phyloP scores from a whole-genome alignment of 2,329 filamentous ascomycete species.

The Onygenales sp. region DNA sequence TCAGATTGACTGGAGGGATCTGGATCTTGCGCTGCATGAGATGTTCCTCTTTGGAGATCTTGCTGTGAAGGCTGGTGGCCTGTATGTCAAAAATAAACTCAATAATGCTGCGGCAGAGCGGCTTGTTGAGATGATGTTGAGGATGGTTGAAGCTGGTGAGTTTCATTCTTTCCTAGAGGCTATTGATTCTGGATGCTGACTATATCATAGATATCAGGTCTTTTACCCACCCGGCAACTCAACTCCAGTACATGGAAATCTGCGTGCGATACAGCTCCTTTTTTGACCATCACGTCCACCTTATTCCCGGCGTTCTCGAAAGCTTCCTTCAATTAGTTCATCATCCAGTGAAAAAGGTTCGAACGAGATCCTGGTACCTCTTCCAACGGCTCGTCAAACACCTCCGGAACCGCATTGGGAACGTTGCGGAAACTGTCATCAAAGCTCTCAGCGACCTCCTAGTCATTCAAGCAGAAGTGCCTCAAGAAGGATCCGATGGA shows the following conservation, averaged over 20 bases:
- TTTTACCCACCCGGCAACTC: slow-evolving; percentile 81
- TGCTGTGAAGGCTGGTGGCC: slow-evolving; percentile 74
- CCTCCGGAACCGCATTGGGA: slow-evolving; percentile 71
- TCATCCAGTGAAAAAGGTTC: slow-evolving; percentile 76
- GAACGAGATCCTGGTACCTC: slow-evolving; percentile 90
- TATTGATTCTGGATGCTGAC: slow-evolving; percentile 9
- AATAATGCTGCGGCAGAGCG: slow-evolving; percentile 70
- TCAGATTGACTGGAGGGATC: slow-evolving; percentile 84
- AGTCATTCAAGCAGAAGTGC: slow-evolving; percentile 80
- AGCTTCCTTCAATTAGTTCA: slow-evolving; percentile 88
- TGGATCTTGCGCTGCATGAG: slow-evolving; percentile 88
- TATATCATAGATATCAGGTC: slow-evolving; percentile 59
- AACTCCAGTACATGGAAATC: slow-evolving; percentile 97
- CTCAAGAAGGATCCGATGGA: slow-evolving; percentile 63
- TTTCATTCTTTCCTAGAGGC: slow-evolving; percentile 17
- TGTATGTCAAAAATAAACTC: slow-evolving; percentile 78
- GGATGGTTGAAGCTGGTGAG: slow-evolving; percentile 86
- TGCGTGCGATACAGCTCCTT: slow-evolving; percentile 89
- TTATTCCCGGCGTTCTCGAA: slow-evolving; percentile 79
- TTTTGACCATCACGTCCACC: slow-evolving; percentile 73
- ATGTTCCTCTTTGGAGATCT: slow-evolving; percentile 95
- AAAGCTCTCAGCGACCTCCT: slow-evolving; percentile 81
- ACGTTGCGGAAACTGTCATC: slow-evolving; percentile 84
- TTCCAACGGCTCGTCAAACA: slow-evolving; percentile 91
- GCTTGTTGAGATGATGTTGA: slow-evolving; percentile 83